Evolutionary conservation across 1,284 basidiomycete species (phyloP).

Genomic region (Ceratobasidium sp.): DNA sequence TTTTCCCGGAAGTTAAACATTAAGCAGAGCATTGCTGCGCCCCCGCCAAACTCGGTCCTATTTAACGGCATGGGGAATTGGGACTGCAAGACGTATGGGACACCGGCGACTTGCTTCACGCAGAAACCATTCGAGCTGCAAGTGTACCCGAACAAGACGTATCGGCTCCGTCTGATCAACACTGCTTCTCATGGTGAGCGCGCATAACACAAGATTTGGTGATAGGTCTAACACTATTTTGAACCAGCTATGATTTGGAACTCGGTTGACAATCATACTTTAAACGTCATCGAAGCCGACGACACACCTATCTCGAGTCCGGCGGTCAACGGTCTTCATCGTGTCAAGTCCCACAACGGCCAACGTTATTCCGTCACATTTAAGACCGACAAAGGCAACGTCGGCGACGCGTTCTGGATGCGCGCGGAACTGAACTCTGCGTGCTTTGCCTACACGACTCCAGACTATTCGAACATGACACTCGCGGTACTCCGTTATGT

Average conservation of each 20-base stretch:
- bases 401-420: conserved; percentile 54
- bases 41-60: conserved; percentile 5
- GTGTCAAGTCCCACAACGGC: conserved; percentile 46
- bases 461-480: conserved; percentile 35
- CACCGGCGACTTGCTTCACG: conserved; percentile 54
- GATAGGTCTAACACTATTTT: too few species aligned
- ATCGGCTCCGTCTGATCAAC: conserved; percentile 69
- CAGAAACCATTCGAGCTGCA: conserved; percentile 54
- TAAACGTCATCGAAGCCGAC: conserved; percentile 65
- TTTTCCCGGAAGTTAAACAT: neutral
- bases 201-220: neutral
- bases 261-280: conserved; percentile 62
- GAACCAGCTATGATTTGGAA: conserved; percentile 61
- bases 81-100: conserved; percentile 44
- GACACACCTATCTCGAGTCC: conserved; percentile 55
- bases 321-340: conserved; percentile 17
- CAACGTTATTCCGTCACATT: conserved; percentile 56
- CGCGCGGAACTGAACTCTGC: conserved; percentile 51
- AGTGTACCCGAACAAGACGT: conserved; percentile 53
- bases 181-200: conserved; percentile 56
- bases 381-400: conserved; percentile 51
- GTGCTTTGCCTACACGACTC: conserved; percentile 1
- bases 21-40: conserved; percentile 29
- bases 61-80: conserved; percentile 34
- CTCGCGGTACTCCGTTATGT: conserved; percentile 51